Evolutionary conservation across 441 rosid genomes (phyloP).

Genomic region (Gossypium trilobum): DNA sequence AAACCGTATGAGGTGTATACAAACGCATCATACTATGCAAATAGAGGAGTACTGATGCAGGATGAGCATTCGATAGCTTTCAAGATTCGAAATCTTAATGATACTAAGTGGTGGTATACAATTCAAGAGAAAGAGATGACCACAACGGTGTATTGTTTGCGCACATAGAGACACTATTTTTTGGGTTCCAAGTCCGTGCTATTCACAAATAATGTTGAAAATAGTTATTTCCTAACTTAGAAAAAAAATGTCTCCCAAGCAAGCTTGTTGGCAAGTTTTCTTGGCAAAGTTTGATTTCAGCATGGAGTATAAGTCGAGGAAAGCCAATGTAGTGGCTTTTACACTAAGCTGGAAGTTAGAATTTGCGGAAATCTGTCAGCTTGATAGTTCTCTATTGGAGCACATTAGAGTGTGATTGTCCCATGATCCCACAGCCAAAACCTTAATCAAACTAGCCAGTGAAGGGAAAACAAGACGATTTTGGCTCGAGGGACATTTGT

Average conservation of each 20-base stretch:
- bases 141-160: neutral
- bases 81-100: neutral
- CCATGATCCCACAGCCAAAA: neutral
- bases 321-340: neutral
- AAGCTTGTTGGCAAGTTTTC: neutral
- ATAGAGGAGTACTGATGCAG: neutral
- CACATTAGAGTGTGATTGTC: neutral
- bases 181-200: neutral
- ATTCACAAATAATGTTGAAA: neutral
- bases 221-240: neutral
- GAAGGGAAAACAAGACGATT: neutral
- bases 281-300: neutral
- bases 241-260: neutral
- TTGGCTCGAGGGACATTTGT: neutral
- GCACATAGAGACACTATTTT: neutral
- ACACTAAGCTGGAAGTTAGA: neutral
- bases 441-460: neutral
- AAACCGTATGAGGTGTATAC: neutral
- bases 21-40: neutral
- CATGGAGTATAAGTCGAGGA: neutral
- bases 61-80: neutral
- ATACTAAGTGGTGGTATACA: neutral
- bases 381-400: neutral
- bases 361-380: neutral
- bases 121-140: neutral